Evolutionary conservation across 192 early-diverging fungal genomes (phyloP), one percentile per base, ranked within the genome.

Genomic region (Coemansia sp.): DNA sequence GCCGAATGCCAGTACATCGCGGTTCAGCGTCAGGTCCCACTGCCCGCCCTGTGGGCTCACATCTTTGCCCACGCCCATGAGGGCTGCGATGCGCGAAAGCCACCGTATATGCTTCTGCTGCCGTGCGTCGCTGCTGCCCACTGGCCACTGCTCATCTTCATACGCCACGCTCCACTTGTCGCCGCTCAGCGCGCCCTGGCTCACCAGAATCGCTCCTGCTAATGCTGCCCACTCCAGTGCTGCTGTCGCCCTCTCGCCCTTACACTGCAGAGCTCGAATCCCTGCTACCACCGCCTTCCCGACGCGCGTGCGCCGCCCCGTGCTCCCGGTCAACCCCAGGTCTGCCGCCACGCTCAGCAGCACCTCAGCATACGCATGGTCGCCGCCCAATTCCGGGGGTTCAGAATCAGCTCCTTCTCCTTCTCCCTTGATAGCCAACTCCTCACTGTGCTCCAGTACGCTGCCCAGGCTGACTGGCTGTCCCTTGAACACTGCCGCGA

Each of bases 1-100:
- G 76, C 86, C 87, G 78, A 93, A 93, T 14, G 85, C 88, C 32
- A 94, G 77, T 41, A 93, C 66, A 60, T 94, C 91, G 34, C 90
- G 85, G 76, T 77, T 89, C 58, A 89, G 79, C 6, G 86, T 85
- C 11, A 78, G 67, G 60, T 14, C 74, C 75, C 36, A 31, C 11
- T 55, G 51, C 25, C 51, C 23, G 51, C 51, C 51, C 15, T 25
- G 51, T 25, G n/a, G 27, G 51, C 27, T 25, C 3, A 14, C 27
- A 15, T 31, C 29, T 23, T 68, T 42, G 51, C 51, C 51, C 5
- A 29, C 51, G 10, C 51, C 29, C 31, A 73, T 42, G 27, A 84
- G 85, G 46, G 78, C 72, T 8, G 84, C 81, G 4, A 82, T 74
- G 19, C 79, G 71, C 41, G 73, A 69, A 4, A 73, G 21, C 6